These are phyloP conservation scores for Paxillus involutus DNA, from an alignment of 768 basidiomycete species.

Conservation along the genomic window DNA sequence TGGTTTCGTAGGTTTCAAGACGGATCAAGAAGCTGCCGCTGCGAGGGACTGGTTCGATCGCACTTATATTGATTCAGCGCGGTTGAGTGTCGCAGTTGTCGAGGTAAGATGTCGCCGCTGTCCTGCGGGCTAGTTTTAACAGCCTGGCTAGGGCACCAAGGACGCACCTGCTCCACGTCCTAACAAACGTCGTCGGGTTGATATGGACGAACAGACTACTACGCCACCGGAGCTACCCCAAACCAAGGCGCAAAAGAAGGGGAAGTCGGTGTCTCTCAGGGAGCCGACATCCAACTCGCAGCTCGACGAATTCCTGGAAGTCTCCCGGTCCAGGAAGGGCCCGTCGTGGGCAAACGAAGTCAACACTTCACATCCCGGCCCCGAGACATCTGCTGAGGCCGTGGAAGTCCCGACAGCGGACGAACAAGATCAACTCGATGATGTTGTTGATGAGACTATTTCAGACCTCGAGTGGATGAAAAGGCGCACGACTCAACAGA, in stretches of 20 bases:
- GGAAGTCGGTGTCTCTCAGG: neutral
- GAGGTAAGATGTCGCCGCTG: constrained; percentile 47
- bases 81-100: constrained; percentile 73
- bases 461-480: constrained; percentile 80
- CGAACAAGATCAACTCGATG: constrained; percentile 1
- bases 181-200: constrained; percentile 64
- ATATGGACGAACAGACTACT: constrained; percentile 14
- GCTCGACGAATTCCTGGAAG: constrained; percentile 67
- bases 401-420: neutral
- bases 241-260: constrained; percentile 21
- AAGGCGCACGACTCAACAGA: constrained; percentile 53
- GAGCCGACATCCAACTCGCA: constrained; percentile 34
- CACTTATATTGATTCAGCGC: constrained; percentile 78
- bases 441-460: constrained; percentile 36
- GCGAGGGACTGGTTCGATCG: constrained; percentile 85
- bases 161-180: constrained; percentile 68
- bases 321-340: constrained; percentile 71
- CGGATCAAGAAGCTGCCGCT: constrained; percentile 66
- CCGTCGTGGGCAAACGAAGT: constrained; percentile 66
- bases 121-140: constrained; percentile 5
- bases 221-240: neutral
- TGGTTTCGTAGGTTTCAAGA: constrained; percentile 91
- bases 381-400: neutral
- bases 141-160: constrained; percentile 54
- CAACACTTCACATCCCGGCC: constrained; percentile 24